Evolutionary conservation across 2,329 filamentous ascomycete species (phyloP).

Genomic region (Fonsecaea monophora): DNA sequence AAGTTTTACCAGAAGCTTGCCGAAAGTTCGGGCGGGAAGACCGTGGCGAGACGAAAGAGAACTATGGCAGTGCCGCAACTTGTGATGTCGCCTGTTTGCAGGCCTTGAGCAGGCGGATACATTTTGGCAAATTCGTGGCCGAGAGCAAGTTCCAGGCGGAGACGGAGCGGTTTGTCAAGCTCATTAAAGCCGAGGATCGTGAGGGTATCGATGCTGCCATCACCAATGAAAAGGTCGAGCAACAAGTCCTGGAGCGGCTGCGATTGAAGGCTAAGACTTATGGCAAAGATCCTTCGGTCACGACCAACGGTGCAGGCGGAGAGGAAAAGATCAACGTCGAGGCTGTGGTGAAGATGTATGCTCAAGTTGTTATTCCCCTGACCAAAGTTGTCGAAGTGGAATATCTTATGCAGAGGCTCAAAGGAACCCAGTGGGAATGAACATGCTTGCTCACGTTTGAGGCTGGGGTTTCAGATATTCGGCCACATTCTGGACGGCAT

Average conservation of each 20-base stretch:
- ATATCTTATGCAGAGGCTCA: conserved; percentile 92
- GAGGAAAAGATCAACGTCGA: conserved; percentile 85
- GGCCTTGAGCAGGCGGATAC: conserved; percentile 85
- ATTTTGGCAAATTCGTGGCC: conserved; percentile 98
- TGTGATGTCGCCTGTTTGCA: conserved; percentile 91
- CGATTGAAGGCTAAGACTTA: conserved; percentile 91
- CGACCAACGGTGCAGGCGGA: conserved; percentile 49
- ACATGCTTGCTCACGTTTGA: conserved; percentile 4
- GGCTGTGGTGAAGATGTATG: conserved; percentile 87
- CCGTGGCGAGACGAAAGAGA: conserved; percentile 84
- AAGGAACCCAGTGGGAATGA: conserved; percentile 58
- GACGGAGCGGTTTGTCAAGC: conserved; percentile 75
- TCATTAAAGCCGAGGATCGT: conserved; percentile 83
- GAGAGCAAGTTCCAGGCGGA: conserved; percentile 93
- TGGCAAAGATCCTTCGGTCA: conserved; percentile 80
- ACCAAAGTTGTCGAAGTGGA: conserved; percentile 99
- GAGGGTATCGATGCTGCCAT: conserved; percentile 87
- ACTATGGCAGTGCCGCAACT: conserved; percentile 91
- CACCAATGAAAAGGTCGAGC: conserved; percentile 86
- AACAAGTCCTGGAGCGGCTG: conserved; percentile 86
- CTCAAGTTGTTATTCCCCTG: conserved; percentile 90
- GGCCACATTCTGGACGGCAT: conserved; percentile 75
- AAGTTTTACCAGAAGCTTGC: conserved; percentile 84
- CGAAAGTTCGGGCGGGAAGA: conserved; percentile 77
- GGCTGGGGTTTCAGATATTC: conserved; percentile 69